Conservation (phyloP, 345 rosid genomes). For the Sapria himalayana region DNA sequence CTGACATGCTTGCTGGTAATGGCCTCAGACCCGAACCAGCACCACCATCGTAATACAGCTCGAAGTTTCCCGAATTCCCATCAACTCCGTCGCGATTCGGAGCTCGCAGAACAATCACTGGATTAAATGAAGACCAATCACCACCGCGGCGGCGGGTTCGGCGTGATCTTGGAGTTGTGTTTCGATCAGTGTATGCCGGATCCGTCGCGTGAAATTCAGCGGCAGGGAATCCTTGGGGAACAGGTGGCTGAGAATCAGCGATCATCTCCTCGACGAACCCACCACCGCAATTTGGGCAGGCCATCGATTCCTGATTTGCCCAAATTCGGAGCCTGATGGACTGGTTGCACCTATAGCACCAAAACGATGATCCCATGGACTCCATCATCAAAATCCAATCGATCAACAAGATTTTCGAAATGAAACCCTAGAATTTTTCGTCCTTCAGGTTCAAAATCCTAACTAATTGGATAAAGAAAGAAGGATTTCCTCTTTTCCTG, state of each 20-base stretch:
- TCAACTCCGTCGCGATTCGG: slow-evolving; percentile 11
- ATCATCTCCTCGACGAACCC: slow-evolving; percentile 36
- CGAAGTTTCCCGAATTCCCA: slow-evolving; percentile 20
- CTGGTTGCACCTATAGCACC: slow-evolving; percentile 44
- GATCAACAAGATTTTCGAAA: no score
- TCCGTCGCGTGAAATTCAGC: slow-evolving; percentile 11
- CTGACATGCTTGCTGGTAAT: slow-evolving; percentile 42
- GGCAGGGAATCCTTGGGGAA: slow-evolving; percentile 12
- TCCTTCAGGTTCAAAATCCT: no score
- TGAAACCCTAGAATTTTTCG: no score
- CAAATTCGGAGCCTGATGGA: slow-evolving; percentile 13
- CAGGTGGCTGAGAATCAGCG: slow-evolving; percentile 13
- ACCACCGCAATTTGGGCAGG: slow-evolving; percentile 31
- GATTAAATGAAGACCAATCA: slow-evolving; percentile 49
- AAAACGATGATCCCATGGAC: slow-evolving; percentile 20
- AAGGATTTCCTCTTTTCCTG: no score
- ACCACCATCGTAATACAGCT: slow-evolving; percentile 45
- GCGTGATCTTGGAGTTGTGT: slow-evolving; percentile 12
- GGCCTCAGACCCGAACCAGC: slow-evolving; percentile 39
- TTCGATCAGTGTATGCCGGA: slow-evolving; percentile 7
- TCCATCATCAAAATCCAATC: no score
- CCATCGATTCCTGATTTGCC: slow-evolving; percentile 11
- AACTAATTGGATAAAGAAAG: no score
- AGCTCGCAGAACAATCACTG: slow-evolving; percentile 38
- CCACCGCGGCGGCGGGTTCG: slow-evolving; percentile 24